Evolutionary conservation across 169 alveolate genomes (phyloP).

Genomic region (Plasmodium chabaudi): DNA sequence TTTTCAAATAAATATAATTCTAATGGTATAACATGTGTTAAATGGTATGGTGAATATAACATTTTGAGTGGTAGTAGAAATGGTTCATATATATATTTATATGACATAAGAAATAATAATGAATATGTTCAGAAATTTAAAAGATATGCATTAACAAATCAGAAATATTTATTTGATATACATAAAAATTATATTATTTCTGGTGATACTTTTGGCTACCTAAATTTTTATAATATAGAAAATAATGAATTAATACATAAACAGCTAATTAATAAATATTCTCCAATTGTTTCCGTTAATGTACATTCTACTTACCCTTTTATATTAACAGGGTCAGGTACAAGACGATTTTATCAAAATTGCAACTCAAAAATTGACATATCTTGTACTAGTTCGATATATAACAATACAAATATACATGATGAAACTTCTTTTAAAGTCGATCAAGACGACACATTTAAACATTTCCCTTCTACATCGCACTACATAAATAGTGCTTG

Average conservation of each 20-base stretch:
- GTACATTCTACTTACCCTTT: conserved; percentile 40
- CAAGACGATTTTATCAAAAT: conserved; percentile 62
- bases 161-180: conserved; percentile 55
- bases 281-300: conserved; percentile 41
- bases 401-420: not conserved
- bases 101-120: conserved; percentile 44
- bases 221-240: conserved; percentile 24
- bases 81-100: conserved; percentile 24
- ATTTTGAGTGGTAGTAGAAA: conserved; percentile 71
- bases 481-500: conserved; percentile 48
- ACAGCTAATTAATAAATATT: conserved; percentile 40
- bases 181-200: conserved; percentile 29
- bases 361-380: conserved; percentile 20
- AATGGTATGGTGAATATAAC: conserved; percentile 49
- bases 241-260: conserved; percentile 22
- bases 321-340: conserved; percentile 63
- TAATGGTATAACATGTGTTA: conserved; percentile 52
- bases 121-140: conserved; percentile 45
- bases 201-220: conserved; percentile 67
- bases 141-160: conserved; percentile 61
- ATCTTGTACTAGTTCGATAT: conserved; percentile 13
- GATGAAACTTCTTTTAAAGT: not conserved
- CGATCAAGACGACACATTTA: not conserved
- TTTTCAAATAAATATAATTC: conserved; percentile 26
- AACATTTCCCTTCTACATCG: conserved; percentile 4